Evolutionary conservation across 805 yeast species (phyloP), one percentile per base, ranked within the genome.

Genomic region (Ogataea methylovora): DNA sequence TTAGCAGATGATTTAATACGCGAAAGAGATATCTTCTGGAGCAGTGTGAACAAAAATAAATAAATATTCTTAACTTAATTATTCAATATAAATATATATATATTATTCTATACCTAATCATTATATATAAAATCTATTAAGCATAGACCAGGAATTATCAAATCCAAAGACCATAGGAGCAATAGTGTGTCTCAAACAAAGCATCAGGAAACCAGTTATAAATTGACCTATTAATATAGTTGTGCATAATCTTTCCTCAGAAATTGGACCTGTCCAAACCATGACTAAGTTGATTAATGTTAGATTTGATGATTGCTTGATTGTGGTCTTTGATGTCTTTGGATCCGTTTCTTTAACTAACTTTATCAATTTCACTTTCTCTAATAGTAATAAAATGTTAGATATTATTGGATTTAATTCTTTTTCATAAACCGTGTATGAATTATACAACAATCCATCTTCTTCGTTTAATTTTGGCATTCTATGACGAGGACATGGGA

Each of bases 401-500:
- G 46, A 56, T 20, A 63, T 51, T 6, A 63, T 43, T 14, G 57
- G 61, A 15, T 46, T 46, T 15, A 32, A 62, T n/a, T 56, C 56
- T 27, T 49, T 49, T 24, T 52, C 53, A 39, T 73, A 58, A 24
- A 57, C 60, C 0, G 79, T 75, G 41, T 58, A 63, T 2, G 92
- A 83, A 15, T 94, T 87, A 51, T 84, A 76, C 69, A 92, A 65
- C 30, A 80, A 60, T 1, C 90, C 87, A 40, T 84, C 79, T 12
- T 66, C 57, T 10, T 61, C 63, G 47, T 84, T 76, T 51, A 84
- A 83, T 42, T 65, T 70, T 2, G 99, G 99, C 53, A 92, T 52
- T 49, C 99, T 70, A 57, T 92, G 99, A 46, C 99, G 73, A 17
- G 99, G 99, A 51, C 97, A 92, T 4, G 92, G 94, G 14, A 92